Evolutionary conservation across 2,329 filamentous ascomycete species (phyloP), one percentile per base, ranked within the genome.

Genomic region (Diaporthe helianthi): DNA sequence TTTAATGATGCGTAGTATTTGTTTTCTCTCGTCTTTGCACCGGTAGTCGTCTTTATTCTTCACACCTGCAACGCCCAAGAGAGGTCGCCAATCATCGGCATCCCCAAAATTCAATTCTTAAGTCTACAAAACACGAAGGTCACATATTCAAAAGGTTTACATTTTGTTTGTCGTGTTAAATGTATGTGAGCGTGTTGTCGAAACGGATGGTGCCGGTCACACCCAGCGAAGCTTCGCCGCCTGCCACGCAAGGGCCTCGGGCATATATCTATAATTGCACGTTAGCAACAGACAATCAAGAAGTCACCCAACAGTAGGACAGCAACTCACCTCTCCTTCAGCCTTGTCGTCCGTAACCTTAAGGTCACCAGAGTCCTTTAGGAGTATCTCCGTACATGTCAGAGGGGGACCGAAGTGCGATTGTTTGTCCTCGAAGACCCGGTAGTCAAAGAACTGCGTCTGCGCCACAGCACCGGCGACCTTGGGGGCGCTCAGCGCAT

Each of bases 381-480:
- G 78, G 75, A 92, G 87, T 47, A 98, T 79, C 81, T 98, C 95
- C 1, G 95, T 86, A 74, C 89, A 91, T 72, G 91, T 93, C 49
- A 96, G 77, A 2, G 95, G 94, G 12, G 91, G 85, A 3, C 96
- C 96, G 76, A 98, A 97, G 78, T 97, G 94, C 13, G 84, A 83
- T 67, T 79, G 81, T 70, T 77, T 77, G 52, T 79, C 77, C 49
- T 78, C 79, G 46, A 80, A 81, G 71, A 86, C 84, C 73, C 95
- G 85, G 79, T 98, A 98, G 78, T 98, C 95, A 76, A 93, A 97
- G 47, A 94, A 86, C 71, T 93, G 90, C 9, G 93, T 97, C 81
- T 98, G 95, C 1, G 91, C 84, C n/a, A 97, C 88, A 0, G 94
- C 91, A 46, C 96, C 96, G 2, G 94, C 95, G n/a, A 98, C 92